Conservation (phyloP, 371 early-diverging fungal genomes). For the Mucor irregularis region DNA sequence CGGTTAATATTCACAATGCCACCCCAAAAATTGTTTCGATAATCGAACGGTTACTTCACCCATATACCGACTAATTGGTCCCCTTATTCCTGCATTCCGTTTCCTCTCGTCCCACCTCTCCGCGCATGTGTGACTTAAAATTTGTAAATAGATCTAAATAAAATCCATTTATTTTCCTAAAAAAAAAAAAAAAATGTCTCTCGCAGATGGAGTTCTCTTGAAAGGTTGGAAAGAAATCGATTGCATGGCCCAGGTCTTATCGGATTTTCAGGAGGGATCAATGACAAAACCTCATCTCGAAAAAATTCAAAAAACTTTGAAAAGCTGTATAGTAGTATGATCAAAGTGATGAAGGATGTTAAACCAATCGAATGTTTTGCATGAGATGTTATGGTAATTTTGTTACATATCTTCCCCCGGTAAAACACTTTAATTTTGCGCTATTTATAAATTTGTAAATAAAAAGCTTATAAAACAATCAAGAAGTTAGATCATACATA, state of each 20-base stretch:
- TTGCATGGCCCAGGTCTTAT: background rate
- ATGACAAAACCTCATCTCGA: constrained; percentile 5
- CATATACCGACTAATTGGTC: background rate
- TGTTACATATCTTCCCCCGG: no score
- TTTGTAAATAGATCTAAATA: no score
- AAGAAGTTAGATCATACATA: no score
- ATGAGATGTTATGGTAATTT: no score
- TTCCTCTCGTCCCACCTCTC: background rate
- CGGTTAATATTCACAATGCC: background rate
- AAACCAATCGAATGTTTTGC: no score
- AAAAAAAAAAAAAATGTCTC: no score
- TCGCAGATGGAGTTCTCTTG: constrained; percentile 7
- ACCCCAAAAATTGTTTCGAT: background rate
- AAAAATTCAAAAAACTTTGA: constrained; percentile 5
- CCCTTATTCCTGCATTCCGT: no score
- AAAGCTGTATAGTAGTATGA: constrained; percentile 2
- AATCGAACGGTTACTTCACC: background rate
- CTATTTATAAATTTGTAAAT: no score
- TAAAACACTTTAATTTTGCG: no score
- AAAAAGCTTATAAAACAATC: no score
- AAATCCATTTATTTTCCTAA: no score
- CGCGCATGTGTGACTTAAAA: background rate
- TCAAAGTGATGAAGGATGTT: background rate
- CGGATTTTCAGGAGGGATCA: constrained; percentile 7
- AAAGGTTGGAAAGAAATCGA: constrained; percentile 2